Evolutionary conservation across 257 asterid genomes (phyloP).

Genomic region (Nicotiana noctiflora): DNA sequence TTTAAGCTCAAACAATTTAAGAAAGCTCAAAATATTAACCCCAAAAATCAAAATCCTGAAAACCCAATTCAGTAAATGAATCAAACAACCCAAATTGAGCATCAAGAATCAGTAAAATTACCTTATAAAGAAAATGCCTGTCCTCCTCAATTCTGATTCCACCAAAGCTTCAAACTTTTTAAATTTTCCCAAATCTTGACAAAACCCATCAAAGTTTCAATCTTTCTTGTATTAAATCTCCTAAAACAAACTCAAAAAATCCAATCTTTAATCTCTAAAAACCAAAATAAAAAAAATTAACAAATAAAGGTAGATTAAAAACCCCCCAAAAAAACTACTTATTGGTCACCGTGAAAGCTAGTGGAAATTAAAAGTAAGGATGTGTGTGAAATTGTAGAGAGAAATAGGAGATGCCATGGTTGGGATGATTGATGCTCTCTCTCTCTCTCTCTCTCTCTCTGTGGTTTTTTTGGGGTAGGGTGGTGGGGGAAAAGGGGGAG

Average conservation of each 20-base stretch:
- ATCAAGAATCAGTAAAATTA: slow-evolving; percentile 19
- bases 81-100: neutral
- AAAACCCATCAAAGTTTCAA: neutral
- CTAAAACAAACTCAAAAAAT: neutral
- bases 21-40: slow-evolving; percentile 1
- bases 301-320: neutral
- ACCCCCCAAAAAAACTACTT: neutral
- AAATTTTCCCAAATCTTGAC: slow-evolving; percentile 12
- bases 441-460: neutral
- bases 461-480: neutral
- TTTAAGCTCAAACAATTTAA: slow-evolving; percentile 6
- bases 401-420: slow-evolving; percentile 14
- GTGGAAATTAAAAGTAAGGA: neutral
- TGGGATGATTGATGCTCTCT: slow-evolving; percentile 16
- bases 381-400: neutral
- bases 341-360: neutral
- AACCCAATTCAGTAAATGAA: slow-evolving; percentile 7
- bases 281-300: neutral
- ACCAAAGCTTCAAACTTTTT: slow-evolving; percentile 29
- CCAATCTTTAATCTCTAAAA: neutral
- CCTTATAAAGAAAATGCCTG: slow-evolving; percentile 33
- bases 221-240: neutral
- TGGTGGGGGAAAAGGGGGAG: slow-evolving; percentile 1
- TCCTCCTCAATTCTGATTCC: slow-evolving; percentile 15
- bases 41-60: slow-evolving; percentile 17